Percentiles rank a stretch among this genome's conserved stretches.
Evolutionary conservation across 345 rosid genomes (phyloP).

Genomic region (Populus davidiana): DNA sequence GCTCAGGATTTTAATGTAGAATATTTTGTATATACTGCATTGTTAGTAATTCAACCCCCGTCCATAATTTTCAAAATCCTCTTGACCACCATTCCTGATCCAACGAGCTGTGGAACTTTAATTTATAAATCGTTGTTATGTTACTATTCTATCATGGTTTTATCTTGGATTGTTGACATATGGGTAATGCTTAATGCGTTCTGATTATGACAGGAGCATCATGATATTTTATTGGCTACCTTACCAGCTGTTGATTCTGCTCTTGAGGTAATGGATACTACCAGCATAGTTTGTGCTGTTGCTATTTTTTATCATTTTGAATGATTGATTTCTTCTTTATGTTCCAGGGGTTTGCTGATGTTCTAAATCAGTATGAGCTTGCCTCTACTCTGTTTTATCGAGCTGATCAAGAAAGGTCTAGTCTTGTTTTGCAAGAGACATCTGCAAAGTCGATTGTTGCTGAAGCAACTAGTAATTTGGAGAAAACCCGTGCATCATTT

Average conservation of each 20-base stretch:
- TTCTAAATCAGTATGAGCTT: conserved; percentile 67
- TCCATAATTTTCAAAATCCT: conserved; percentile 7
- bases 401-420: conserved; percentile 83
- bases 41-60: conserved; percentile 4
- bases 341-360: conserved; percentile 70
- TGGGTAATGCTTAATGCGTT: conserved; percentile 13
- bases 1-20: neutral
- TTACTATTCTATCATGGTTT: conserved; percentile 1
- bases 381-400: conserved; percentile 59
- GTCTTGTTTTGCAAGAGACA: conserved; percentile 62
- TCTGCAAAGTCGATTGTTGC: conserved; percentile 79
- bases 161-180: neutral
- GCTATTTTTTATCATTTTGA: conserved; percentile 8
- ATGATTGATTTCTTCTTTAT: conserved; percentile 18
- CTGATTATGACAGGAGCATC: conserved; percentile 68
- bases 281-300: conserved; percentile 11
- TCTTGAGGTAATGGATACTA: conserved; percentile 58
- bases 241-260: conserved; percentile 77
- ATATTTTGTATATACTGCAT: neutral
- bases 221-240: conserved; percentile 69
- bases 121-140: neutral
- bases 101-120: neutral
- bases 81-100: neutral
- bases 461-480: conserved; percentile 64
- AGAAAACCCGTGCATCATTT: conserved; percentile 59